A percentile compares a stretch with the other conserved stretches of the same genome.
These are phyloP conservation scores for Stropharia rugosoannulata DNA, from an alignment of 768 basidiomycete genomes.

Conservation along the genomic window DNA sequence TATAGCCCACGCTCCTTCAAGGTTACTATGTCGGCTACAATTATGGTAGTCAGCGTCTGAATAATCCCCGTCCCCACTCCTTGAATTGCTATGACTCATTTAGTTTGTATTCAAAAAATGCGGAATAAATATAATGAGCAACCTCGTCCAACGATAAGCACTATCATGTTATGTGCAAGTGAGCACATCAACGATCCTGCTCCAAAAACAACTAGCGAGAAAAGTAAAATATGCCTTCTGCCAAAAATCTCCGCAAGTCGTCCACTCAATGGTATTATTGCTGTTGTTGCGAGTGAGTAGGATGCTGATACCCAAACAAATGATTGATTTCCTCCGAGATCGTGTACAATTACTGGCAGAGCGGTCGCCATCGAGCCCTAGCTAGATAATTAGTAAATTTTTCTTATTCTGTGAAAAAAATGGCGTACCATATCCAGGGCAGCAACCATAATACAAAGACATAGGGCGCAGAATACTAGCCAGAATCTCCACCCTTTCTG, in stretches of 20 bases:
- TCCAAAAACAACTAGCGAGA: conserved; percentile 34
- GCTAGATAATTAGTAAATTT: too few relatives aligned
- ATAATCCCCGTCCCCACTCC: conserved; percentile 39
- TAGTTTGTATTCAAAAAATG: too few relatives aligned
- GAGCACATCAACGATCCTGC: conserved; percentile 45
- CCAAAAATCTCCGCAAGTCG: conserved; percentile 34
- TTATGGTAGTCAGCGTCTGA: conserved; percentile 33
- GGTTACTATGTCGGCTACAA: conserved; percentile 44
- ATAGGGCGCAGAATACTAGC: too few relatives aligned
- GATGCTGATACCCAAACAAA: conserved; percentile 46
- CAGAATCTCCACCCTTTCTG: too few relatives aligned
- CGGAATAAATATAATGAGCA: not conserved
- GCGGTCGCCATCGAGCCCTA: conserved; percentile 17
- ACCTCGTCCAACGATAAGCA: conserved; percentile 42
- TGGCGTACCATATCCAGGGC: too few relatives aligned
- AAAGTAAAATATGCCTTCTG: conserved; percentile 30
- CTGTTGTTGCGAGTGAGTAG: conserved; percentile 40
- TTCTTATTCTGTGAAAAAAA: not conserved
- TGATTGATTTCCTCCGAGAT: conserved; percentile 31
- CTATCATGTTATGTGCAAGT: conserved; percentile 36
- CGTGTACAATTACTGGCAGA: conserved; percentile 24
- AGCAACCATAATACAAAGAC: too few relatives aligned
- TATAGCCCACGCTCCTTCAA: conserved; percentile 43
- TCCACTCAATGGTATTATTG: conserved; percentile 37
- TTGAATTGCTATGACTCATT: conserved; percentile 31